Evolutionary conservation across 352 stramenopile species (phyloP), one percentile per base, ranked within the genome.

Genomic region (Aphanomyces stellatus): DNA sequence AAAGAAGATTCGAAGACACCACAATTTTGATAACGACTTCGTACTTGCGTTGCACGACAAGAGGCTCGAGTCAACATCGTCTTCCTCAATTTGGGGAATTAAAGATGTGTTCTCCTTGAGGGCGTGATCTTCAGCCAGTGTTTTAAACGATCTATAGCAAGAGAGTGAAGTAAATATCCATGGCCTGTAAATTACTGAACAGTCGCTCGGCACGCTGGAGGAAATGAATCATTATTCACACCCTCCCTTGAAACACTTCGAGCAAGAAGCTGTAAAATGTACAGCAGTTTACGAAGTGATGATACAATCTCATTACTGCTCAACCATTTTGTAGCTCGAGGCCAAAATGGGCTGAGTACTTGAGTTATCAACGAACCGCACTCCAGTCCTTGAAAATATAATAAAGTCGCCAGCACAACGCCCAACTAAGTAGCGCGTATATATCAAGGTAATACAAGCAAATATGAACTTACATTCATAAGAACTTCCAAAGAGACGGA

Each of bases 1-100:
- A n/a, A n/a, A n/a, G 27, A 41, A 19, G n/a, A 67, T 67, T 17
- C 60, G 60, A 4, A 67, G 33, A 40, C 60, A 55, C 40, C 60
- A 67, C 25, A 67, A 8, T 15, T 40, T 24, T 6, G n/a, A 67
- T 19, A n/a, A 17, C 4, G 22, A 24, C 4, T 56, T 24, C 8
- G 13, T 34, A 15, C 8, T 15, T 11, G 15, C n/a, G 6, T 31
- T 8, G 22, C 25, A 24, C 6, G 40, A 19, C 10, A 8, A 40
- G 7, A 19, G n/a, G 27, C 34, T 30, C 11, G 34, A 40, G 34
- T 42, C 33, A 42, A 46, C 22, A 11, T 42, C 33, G 22, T 48
- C 55, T 3, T 51, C 55, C 31, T 63, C 55, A 22, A 24, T 33
- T 28, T 34, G 19, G 4, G 30, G 17, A 33, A 40, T 30, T 13